These are phyloP conservation scores for Penicillium daleae DNA, from an alignment of 495 filamentous ascomycete species.

Conservation along the genomic window DNA sequence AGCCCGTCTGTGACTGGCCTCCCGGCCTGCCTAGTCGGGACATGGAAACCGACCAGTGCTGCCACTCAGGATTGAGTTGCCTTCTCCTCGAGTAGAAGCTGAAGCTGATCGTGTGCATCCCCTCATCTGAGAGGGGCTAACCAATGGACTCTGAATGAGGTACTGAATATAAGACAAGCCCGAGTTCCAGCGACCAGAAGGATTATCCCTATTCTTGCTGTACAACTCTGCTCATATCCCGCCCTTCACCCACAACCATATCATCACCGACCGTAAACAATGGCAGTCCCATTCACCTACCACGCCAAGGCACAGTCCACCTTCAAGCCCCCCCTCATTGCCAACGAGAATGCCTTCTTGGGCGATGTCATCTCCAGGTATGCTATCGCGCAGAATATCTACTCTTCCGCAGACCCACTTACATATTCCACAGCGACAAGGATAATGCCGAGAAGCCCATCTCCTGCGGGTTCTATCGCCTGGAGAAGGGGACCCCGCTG, in stretches of 20 bases:
- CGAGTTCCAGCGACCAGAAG: neutral
- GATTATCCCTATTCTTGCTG: neutral
- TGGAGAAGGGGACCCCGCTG: conserved; percentile 73
- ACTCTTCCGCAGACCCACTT: conserved; percentile 1
- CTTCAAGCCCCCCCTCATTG: conserved; percentile 72
- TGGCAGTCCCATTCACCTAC: conserved; percentile 50
- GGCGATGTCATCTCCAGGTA: conserved; percentile 68
- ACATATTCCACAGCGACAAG: conserved; percentile 47
- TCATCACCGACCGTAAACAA: conserved; percentile 16
- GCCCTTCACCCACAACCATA: neutral
- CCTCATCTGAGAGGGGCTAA: conserved; percentile 13
- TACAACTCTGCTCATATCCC: neutral
- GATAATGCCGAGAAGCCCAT: conserved; percentile 65
- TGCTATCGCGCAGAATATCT: too few species aligned
- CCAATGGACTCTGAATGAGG: neutral
- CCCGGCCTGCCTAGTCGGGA: conserved; percentile 25
- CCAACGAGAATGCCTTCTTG: conserved; percentile 74
- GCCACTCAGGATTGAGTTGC: conserved; percentile 9
- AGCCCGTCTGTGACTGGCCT: conserved; percentile 1
- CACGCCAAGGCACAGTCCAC: conserved; percentile 62
- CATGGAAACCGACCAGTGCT: conserved; percentile 16
- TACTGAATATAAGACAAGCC: neutral
- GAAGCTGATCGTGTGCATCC: conserved; percentile 3
- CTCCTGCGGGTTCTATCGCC: conserved; percentile 70
- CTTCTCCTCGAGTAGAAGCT: neutral